Conservation (phyloP, 2,329 filamentous ascomycete species). For the Didymella lethalis region DNA sequence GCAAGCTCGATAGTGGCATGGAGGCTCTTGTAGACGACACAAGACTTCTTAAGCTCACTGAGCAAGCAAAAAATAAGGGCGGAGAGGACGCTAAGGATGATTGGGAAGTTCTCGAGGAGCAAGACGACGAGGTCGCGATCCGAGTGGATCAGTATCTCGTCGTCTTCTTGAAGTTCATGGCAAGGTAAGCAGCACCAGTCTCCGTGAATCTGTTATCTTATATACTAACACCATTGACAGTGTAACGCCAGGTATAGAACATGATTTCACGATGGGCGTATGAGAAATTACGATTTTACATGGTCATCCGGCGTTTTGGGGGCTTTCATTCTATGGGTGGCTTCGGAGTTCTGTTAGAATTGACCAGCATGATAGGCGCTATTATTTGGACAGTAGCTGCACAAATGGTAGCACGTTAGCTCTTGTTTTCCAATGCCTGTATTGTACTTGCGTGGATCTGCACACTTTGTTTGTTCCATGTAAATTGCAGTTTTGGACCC, state of each 20-base stretch:
- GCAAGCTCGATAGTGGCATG: constrained; percentile 68
- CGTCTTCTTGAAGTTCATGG: constrained; percentile 82
- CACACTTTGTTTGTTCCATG: neutral
- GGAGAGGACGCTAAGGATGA: constrained; percentile 58
- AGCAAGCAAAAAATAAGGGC: constrained; percentile 54
- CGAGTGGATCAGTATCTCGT: constrained; percentile 89
- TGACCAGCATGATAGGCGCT: constrained; percentile 15
- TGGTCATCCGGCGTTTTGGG: neutral
- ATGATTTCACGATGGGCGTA: constrained; percentile 96
- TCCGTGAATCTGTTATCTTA: too few species aligned
- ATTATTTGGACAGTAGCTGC: neutral
- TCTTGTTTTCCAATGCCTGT: neutral
- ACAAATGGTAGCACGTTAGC: neutral
- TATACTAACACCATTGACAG: constrained; percentile 66
- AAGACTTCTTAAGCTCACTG: constrained; percentile 66
- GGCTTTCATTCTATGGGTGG: neutral
- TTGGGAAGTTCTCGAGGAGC: constrained; percentile 68
- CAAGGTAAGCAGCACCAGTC: constrained; percentile 45
- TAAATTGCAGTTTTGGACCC: neutral
- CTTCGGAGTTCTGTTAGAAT: neutral
- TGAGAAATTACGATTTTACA: constrained; percentile 53
- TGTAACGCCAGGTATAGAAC: constrained; percentile 95
- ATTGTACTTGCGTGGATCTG: neutral
- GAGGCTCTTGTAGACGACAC: constrained; percentile 88
- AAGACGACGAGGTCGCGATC: constrained; percentile 79